Evolutionary conservation across 2,329 filamentous ascomycete species (phyloP).

Genomic region (Myriangium duriaei): DNA sequence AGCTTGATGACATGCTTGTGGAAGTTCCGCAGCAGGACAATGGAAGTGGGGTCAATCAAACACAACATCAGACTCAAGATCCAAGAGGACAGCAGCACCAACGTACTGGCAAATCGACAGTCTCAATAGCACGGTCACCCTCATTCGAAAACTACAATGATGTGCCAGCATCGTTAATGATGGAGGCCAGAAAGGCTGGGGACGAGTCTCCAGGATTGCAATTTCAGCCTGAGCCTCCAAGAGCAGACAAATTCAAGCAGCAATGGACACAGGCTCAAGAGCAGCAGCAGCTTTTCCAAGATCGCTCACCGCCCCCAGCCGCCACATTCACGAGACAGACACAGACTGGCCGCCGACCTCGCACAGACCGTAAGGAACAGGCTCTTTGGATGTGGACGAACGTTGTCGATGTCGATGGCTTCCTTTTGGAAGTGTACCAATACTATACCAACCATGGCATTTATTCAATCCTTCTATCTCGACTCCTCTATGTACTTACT

Average conservation of each 20-base stretch:
- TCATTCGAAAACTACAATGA: constrained; percentile 9
- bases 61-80: constrained; percentile 8
- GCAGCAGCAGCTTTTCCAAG: constrained; percentile 32
- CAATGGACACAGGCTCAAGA: constrained; percentile 39
- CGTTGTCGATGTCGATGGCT: constrained; percentile 76
- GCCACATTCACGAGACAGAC: constrained; percentile 8
- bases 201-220: constrained; percentile 1
- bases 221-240: constrained; percentile 29
- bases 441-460: constrained; percentile 77
- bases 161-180: constrained; percentile 6
- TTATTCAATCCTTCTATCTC: constrained; percentile 67
- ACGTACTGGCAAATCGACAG: constrained; percentile 8
- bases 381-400: constrained; percentile 92
- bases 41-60: constrained; percentile 9
- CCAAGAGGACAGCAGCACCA: constrained; percentile 9
- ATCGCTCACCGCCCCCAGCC: constrained; percentile 2
- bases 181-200: constrained; percentile 4
- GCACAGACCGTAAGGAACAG: constrained; percentile 51
- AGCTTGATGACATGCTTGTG: constrained; percentile 44
- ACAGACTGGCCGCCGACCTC: constrained; percentile 4
- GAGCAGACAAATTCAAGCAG: constrained; percentile 31
- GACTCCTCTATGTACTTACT: constrained; percentile 63
- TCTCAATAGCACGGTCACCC: constrained; percentile 8
- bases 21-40: constrained; percentile 27
- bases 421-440: constrained; percentile 72